These are phyloP conservation scores for Penicillium argentinense DNA, from an alignment of 495 filamentous ascomycete genomes.

Conservation along the genomic window DNA sequence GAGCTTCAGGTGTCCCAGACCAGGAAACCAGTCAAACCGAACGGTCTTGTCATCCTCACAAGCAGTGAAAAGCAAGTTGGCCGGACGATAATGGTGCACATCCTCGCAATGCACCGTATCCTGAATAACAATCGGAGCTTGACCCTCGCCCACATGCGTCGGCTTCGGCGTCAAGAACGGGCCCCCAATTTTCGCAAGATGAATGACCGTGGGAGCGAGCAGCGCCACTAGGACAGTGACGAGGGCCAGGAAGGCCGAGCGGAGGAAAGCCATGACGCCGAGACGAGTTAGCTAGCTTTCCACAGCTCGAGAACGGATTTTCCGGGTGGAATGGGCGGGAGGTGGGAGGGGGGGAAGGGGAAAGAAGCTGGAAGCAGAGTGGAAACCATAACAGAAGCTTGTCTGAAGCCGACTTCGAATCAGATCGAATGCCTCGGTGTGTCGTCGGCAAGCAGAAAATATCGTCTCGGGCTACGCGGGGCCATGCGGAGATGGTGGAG, in stretches of 20 bases:
- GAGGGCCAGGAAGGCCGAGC: slow-evolving; percentile 29
- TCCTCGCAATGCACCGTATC: slow-evolving; percentile 61
- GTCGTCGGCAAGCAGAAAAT: not conserved
- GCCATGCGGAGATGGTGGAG: not conserved
- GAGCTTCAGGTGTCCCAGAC: slow-evolving; percentile 40
- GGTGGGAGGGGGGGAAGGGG: not conserved
- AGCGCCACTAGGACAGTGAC: slow-evolving; percentile 34
- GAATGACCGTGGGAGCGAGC: slow-evolving; percentile 32
- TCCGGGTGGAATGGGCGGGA: not conserved
- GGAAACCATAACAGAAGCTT: slow-evolving; percentile 1
- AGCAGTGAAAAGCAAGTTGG: slow-evolving; percentile 54
- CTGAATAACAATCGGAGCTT: slow-evolving; percentile 41
- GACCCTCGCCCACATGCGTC: slow-evolving; percentile 32
- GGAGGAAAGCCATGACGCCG: slow-evolving; percentile 24
- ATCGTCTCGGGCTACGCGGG: not conserved
- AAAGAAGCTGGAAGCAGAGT: slow-evolving; percentile 5
- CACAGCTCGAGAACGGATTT: not conserved
- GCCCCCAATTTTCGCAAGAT: slow-evolving; percentile 30
- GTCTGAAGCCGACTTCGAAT: no score
- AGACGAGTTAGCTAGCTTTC: not conserved
- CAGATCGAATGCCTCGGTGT: not conserved
- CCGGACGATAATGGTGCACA: slow-evolving; percentile 54
- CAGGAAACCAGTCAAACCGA: slow-evolving; percentile 58
- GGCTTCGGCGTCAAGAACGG: slow-evolving; percentile 25
- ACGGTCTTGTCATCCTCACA: slow-evolving; percentile 49